These are phyloP conservation scores for Rhizophlyctis rosea DNA, from an alignment of 192 early-diverging fungal species.

Conservation along the genomic window DNA sequence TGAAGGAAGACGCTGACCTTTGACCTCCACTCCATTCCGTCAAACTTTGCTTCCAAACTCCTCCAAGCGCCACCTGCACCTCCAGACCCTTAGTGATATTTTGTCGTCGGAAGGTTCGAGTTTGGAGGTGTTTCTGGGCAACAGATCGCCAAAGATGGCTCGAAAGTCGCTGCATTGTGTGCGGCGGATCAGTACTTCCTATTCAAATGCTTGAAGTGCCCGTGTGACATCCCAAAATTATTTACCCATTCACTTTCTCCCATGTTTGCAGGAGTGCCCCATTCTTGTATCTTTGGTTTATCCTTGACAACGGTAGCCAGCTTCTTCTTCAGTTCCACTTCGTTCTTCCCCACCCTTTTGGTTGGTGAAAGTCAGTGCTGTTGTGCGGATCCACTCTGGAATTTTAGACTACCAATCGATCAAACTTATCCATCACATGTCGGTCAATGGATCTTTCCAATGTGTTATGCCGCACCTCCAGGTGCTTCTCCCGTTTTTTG, in stretches of 20 bases:
- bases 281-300: constrained; percentile 94
- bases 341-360: constrained; percentile 83
- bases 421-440: constrained; percentile 94
- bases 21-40: constrained; percentile 97
- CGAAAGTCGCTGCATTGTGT: constrained; percentile 78
- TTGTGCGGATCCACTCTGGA: constrained; percentile 1
- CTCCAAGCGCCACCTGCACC: constrained; percentile 91
- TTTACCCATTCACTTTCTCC: constrained; percentile 81
- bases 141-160: constrained; percentile 88
- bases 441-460: constrained; percentile 86
- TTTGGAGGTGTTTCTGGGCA: constrained; percentile 87
- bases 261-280: constrained; percentile 87
- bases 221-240: too few relatives aligned
- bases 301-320: constrained; percentile 86
- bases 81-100: constrained; percentile 82
- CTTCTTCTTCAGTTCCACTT: constrained; percentile 77
- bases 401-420: constrained; percentile 56
- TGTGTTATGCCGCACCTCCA: constrained; percentile 74
- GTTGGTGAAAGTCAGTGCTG: background rate
- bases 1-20: constrained; percentile 42
- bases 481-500: constrained; percentile 69
- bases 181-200: constrained; percentile 7
- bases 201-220: background rate
- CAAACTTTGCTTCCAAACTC: constrained; percentile 95
- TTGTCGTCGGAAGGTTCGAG: constrained; percentile 82